These are phyloP conservation scores for Populus deltoides DNA, from an alignment of 345 rosid genomes.

Conservation along the genomic window DNA sequence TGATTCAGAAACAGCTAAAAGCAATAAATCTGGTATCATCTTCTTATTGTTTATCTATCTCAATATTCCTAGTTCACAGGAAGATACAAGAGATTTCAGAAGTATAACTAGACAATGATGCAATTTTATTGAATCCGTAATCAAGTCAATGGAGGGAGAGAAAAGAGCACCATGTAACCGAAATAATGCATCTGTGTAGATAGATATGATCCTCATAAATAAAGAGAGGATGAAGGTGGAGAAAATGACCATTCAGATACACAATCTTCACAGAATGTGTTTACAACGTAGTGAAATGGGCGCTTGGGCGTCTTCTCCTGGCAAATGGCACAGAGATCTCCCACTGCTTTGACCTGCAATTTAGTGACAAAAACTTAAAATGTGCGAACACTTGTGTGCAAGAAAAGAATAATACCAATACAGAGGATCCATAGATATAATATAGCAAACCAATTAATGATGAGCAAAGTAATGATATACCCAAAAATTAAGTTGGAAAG, in stretches of 20 bases:
- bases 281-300: constrained; percentile 54
- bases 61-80: not conserved
- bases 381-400: not conserved
- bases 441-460: not conserved
- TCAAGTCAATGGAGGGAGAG: not conserved
- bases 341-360: constrained; percentile 48
- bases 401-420: not conserved
- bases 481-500: too few relatives aligned
- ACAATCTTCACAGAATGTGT: constrained; percentile 71
- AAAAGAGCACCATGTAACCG: not conserved
- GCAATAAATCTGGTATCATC: not conserved
- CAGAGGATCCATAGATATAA: not conserved
- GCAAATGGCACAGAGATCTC: constrained; percentile 70
- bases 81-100: not conserved
- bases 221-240: not conserved
- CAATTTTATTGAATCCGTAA: not conserved
- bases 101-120: not conserved
- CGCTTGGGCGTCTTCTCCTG: constrained; percentile 64
- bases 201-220: not conserved
- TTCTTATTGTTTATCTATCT: not conserved
- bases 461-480: not conserved
- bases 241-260: constrained; percentile 57
- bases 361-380: not conserved
- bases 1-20: not conserved
- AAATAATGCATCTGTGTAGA: not conserved